phyloP scores from a whole-genome alignment of 2,329 filamentous ascomycete species.

The Penicillium sp. region DNA sequence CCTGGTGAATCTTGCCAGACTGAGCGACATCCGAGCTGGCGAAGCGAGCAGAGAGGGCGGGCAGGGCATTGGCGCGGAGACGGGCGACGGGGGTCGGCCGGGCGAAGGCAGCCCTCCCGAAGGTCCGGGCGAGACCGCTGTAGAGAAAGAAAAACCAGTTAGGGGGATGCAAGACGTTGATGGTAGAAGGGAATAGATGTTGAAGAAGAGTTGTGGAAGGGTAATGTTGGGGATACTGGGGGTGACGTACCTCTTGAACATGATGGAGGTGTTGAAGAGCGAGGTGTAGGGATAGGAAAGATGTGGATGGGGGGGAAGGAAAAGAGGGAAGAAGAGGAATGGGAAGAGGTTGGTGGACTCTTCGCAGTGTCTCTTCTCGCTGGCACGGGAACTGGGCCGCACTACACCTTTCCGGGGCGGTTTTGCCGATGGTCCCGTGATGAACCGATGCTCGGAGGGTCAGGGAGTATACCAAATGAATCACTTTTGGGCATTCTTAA shows the following conservation, averaged over 20 bases:
- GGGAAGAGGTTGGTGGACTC: conserved; percentile 42
- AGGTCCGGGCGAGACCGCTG: conserved; percentile 70
- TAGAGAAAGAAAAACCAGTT: conserved; percentile 22
- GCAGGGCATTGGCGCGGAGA: conserved; percentile 63
- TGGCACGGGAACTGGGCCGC: conserved; percentile 40
- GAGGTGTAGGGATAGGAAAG: conserved; percentile 36
- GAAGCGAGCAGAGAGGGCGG: conserved; percentile 65
- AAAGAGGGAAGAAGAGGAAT: conserved; percentile 44
- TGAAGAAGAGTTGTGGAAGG: conserved; percentile 20
- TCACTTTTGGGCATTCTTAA: neutral
- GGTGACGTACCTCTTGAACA: conserved; percentile 65
- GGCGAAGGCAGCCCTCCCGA: conserved; percentile 65
- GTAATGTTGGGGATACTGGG: conserved; percentile 13
- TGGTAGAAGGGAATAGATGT: conserved; percentile 33
- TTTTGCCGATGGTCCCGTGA: conserved; percentile 53
- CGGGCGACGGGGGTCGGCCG: conserved; percentile 61
- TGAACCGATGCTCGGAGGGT: conserved; percentile 39
- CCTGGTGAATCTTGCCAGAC: conserved; percentile 73
- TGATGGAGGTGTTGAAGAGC: conserved; percentile 58
- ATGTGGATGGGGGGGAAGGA: conserved; percentile 35
- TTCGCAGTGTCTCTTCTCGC: neutral
- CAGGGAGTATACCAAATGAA: neutral
- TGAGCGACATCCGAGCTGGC: conserved; percentile 63
- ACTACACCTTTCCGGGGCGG: conserved; percentile 51
- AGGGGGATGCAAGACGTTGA: conserved; percentile 35